Evolutionary conservation across 2,329 filamentous ascomycete species (phyloP), one percentile per base, ranked within the genome.

Genomic region (Xylariaceae sp.): DNA sequence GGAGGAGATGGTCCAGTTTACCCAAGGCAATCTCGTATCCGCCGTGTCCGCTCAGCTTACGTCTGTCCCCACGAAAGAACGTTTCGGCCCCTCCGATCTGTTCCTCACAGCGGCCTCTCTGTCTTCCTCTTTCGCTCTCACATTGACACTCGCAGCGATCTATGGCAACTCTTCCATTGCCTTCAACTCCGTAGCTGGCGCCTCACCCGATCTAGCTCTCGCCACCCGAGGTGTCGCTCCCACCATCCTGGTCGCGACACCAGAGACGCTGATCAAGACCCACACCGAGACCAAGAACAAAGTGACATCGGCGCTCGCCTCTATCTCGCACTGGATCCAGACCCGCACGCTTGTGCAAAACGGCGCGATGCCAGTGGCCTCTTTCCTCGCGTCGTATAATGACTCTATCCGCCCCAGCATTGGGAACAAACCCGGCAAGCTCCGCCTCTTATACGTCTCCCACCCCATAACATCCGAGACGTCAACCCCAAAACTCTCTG

Each of bases 51-150:
- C 84, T 14, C 82, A 95, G 62, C 78, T 91, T 33, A 81, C 85
- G 35, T 82, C 85, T 5, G 70, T 97, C 27, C 89, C 91, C 8
- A 77, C 82, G 21, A 76, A 75, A 36, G 86, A 95, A 61, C 84
- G 88, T 49, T 72, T 96, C 49, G 79, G 72, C 17, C 74, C 83
- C 1, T 77, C 81, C 2, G 93, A 98, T 59, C 75, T 95, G 6
- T 87, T 98, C 62, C 77, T 97, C 12, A 85, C 91, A 0, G 88
- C 86, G 37, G 89, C 94, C 57, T 82, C 86, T 5, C 80, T 97
- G 37, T 83, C 86, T 6, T 80, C 86, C 56, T 83, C 85, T 0
- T 92, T 94, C 67, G 81, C 89, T 2, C 77, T 97, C 21, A 80
- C 83, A 44, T 74, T 94, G 48, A 89, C 89, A 1, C 75, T 98